Base-by-base conservation (phyloP, 139 green algal species). In the Picochlorum sp. region DNA sequence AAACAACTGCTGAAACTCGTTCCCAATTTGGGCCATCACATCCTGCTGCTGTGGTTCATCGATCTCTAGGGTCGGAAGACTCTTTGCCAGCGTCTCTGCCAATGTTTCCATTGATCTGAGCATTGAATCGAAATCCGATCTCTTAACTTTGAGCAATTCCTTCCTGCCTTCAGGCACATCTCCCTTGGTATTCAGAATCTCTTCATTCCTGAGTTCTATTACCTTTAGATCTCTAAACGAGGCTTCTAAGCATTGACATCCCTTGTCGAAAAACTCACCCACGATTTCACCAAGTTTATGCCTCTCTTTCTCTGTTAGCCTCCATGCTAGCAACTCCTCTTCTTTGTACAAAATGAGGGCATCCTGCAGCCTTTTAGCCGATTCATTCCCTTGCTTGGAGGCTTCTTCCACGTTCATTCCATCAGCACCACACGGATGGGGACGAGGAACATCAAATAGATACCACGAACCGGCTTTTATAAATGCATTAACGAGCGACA, bases 141-240 rank as follows among this genome's bases (percentile, higher is more conserved):
- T 69, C 39, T 70, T 67, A 3, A 49, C 54, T 69, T 95, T 86
- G 29, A 93, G 95, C 26, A 75, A 67, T 0, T 65, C 61, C 0
- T 69, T 77, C 39, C 74, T 68, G 31, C 88, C 75, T 36, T 95
- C 85, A 4, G 80, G 72, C 32, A 96, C 63, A 47, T 95, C 89
- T 3, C 89, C 89, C 43, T 60, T 33, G 51, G 35, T 68, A 40
- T 68, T 69, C 26, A 74, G 28, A 37, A 69, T 53, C 10, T 31
- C 22, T 4, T 55, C 43, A 47, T 47, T 47, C 86, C n/a, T n/a
- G n/a, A n/a, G n/a, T n/a, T n/a, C n/a, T n/a, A n/a, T n/a, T n/a
- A n/a, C n/a, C n/a, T n/a, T n/a, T n/a, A n/a, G n/a, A n/a, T n/a
- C n/a, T n/a, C n/a, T n/a, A n/a, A n/a, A n/a, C n/a, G n/a, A n/a